Conservation (phyloP, 257 asterid species). For the Pogostemon cablin region DNA sequence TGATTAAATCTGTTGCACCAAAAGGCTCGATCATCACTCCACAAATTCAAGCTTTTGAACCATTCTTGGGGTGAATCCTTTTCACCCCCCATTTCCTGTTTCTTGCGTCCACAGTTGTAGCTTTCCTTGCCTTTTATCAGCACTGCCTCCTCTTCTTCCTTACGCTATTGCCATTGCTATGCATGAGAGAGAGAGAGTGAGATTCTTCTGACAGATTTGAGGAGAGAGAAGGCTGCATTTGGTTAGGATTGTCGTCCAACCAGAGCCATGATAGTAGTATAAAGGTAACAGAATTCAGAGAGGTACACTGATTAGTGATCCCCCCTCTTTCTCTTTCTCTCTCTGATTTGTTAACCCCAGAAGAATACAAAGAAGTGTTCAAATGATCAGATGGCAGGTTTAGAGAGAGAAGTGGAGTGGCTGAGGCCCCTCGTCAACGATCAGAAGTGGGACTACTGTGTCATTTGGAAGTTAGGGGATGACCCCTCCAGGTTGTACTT, state of each 20-base stretch:
- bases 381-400: constrained; percentile 47
- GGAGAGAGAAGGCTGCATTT: constrained; percentile 40
- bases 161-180: neutral
- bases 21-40: constrained; percentile 31
- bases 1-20: constrained; percentile 20
- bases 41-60: constrained; percentile 39
- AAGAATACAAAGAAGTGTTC: constrained; percentile 49
- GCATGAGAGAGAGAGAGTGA: constrained; percentile 17
- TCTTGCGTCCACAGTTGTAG: neutral
- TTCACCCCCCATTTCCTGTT: neutral
- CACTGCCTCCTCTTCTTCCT: neutral
- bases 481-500: constrained; percentile 72
- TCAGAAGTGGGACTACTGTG: constrained; percentile 70
- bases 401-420: constrained; percentile 49
- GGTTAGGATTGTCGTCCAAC: constrained; percentile 56
- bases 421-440: constrained; percentile 60
- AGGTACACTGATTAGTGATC: neutral
- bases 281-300: neutral
- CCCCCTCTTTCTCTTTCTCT: no score
- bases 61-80: constrained; percentile 35
- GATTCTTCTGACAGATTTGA: constrained; percentile 63
- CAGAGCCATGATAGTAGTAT: neutral
- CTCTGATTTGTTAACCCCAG: neutral
- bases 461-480: constrained; percentile 81
- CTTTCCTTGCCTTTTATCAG: constrained; percentile 10